Conservation (phyloP, 495 filamentous ascomycete species). For the Trichoderma asperelloides region DNA sequence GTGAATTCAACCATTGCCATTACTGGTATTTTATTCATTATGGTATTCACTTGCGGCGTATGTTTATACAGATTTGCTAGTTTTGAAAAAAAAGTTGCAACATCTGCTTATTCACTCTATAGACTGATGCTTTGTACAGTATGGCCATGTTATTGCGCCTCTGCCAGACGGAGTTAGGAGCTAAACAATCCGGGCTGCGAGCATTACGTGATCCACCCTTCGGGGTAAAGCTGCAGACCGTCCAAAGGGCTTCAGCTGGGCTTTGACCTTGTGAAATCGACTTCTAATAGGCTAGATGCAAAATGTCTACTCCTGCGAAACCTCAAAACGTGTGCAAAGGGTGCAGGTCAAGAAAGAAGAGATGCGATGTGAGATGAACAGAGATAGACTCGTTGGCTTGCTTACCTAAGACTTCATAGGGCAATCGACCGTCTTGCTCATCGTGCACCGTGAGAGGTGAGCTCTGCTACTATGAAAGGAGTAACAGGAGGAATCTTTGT, state of each 20-base stretch:
- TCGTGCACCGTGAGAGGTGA: not conserved
- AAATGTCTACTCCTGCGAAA: not conserved
- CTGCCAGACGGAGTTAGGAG: not conserved
- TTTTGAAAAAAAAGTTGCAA: no score
- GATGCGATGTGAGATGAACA: not conserved
- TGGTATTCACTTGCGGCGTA: no score
- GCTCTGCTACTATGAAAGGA: not conserved
- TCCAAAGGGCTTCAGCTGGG: not conserved
- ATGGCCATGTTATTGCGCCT: not conserved
- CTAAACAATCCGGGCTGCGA: not conserved
- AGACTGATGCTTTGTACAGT: not conserved
- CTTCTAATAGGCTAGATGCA: not conserved
- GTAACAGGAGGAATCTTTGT: not conserved
- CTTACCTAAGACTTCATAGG: not conserved
- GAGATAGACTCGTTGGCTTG: not conserved
- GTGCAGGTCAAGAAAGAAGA: slow-evolving; percentile 4
- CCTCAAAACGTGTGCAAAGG: not conserved
- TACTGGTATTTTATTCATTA: no score
- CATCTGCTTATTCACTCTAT: no score
- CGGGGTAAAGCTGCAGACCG: not conserved
- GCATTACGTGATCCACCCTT: not conserved
- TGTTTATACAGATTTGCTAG: no score
- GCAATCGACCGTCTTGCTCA: not conserved
- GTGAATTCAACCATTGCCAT: not conserved
- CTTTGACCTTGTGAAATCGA: not conserved